Conservation (phyloP, 106 monocot species). For the Dendrobium officinale region DNA sequence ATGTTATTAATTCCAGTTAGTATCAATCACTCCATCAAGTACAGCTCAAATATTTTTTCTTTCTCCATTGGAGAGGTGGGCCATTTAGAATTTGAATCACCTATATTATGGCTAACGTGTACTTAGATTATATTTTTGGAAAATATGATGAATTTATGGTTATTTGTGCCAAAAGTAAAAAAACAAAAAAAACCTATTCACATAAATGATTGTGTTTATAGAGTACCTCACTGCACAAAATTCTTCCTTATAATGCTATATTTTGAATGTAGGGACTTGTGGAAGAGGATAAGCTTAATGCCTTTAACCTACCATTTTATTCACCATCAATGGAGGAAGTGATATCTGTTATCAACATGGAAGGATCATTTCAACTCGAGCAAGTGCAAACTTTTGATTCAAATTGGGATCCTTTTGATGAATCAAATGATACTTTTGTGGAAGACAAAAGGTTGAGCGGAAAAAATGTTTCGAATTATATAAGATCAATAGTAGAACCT, state of each 20-base stretch:
- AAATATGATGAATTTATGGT: too few species aligned
- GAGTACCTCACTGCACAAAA: neutral
- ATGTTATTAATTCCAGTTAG: too few species aligned
- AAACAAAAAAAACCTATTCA: too few species aligned
- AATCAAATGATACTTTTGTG: slow-evolving; percentile 2
- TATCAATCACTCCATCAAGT: too few species aligned
- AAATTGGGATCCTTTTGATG: slow-evolving; percentile 39
- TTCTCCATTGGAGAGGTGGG: too few species aligned
- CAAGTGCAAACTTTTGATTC: neutral
- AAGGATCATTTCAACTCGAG: slow-evolving; percentile 16
- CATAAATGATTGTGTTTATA: neutral
- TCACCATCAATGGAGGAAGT: slow-evolving; percentile 34
- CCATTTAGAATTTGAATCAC: too few species aligned
- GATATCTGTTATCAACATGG: neutral
- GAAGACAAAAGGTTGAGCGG: slow-evolving; percentile 20
- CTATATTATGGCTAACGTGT: too few species aligned
- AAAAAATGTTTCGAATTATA: slow-evolving; percentile 16
- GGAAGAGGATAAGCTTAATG: slow-evolving; percentile 16
- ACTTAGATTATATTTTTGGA: too few species aligned
- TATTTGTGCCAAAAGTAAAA: too few species aligned
- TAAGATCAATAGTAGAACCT: slow-evolving; percentile 34
- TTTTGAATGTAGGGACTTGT: slow-evolving; percentile 19
- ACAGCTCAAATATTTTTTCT: too few species aligned
- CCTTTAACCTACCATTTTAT: slow-evolving; percentile 37
- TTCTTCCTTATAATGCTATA: neutral